Percentiles rank a stretch among this genome's conserved stretches.
Evolutionary conservation across 2,329 filamentous ascomycete species (phyloP).

Genomic region (Thermoascus crustaceus): DNA sequence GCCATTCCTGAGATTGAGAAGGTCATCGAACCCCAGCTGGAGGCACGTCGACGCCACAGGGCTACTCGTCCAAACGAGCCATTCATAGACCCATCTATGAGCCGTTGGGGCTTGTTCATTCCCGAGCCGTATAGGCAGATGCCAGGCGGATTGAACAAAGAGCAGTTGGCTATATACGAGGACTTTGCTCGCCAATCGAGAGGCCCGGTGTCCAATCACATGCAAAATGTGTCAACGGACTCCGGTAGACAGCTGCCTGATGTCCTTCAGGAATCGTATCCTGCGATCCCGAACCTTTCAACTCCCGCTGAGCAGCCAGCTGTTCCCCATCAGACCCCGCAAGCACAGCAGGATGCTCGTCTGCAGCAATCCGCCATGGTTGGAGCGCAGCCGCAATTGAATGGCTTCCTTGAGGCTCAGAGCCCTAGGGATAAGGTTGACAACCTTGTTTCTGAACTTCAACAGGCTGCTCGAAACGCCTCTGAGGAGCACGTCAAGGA

Average conservation of each 20-base stretch:
- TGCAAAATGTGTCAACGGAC: constrained; percentile 50
- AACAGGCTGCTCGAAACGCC: constrained; percentile 48
- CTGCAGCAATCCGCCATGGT: constrained; percentile 31
- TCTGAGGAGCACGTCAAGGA: constrained; percentile 52
- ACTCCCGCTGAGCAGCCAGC: constrained; percentile 56
- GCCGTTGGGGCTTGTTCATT: constrained; percentile 87
- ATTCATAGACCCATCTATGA: constrained; percentile 74
- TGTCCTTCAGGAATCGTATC: constrained; percentile 54
- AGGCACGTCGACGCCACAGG: constrained; percentile 67
- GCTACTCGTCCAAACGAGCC: constrained; percentile 69
- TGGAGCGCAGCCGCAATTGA: constrained; percentile 43
- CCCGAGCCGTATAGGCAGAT: constrained; percentile 87
- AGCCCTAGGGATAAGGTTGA: constrained; percentile 47
- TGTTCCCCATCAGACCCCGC: constrained; percentile 49
- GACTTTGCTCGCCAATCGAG: constrained; percentile 86
- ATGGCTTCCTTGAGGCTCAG: constrained; percentile 52
- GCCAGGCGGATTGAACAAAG: constrained; percentile 72
- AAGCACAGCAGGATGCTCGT: constrained; percentile 41
- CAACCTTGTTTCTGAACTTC: constrained; percentile 49
- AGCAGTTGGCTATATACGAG: constrained; percentile 93
- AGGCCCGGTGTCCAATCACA: constrained; percentile 46
- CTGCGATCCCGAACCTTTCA: constrained; percentile 52
- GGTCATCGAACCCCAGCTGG: constrained; percentile 74
- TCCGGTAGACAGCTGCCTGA: constrained; percentile 54
- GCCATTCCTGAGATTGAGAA: constrained; percentile 92